Evolutionary conservation across 2,329 filamentous ascomycete genomes (phyloP).

Genomic region (Fusarium sp.): DNA sequence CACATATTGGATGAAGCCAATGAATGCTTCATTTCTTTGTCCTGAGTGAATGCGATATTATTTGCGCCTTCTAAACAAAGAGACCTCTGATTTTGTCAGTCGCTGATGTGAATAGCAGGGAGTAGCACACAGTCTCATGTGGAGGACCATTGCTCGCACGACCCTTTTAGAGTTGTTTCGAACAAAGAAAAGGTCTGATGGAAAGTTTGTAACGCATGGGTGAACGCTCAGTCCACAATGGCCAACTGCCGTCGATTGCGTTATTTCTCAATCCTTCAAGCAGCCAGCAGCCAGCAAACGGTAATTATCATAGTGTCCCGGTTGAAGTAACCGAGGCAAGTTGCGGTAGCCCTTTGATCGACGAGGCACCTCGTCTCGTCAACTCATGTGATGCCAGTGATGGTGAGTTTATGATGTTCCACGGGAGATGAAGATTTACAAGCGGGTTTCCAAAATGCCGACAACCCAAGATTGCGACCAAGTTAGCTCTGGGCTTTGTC

Average conservation of each 20-base stretch:
- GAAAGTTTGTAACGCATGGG: conserved; percentile 1
- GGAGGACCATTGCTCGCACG: background rate
- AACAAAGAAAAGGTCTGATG: conserved; percentile 30
- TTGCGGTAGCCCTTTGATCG: conserved; percentile 5
- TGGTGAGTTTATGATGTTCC: background rate
- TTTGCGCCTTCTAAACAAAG: conserved; percentile 22
- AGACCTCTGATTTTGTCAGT: background rate
- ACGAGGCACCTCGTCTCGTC: conserved; percentile 1
- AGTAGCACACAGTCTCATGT: background rate
- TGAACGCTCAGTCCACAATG: conserved; percentile 3
- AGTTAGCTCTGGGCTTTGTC: conserved; percentile 5
- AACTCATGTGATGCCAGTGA: conserved; percentile 1
- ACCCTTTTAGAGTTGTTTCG: conserved; percentile 22
- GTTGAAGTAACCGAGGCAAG: conserved; percentile 1
- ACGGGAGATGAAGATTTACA: conserved; percentile 37
- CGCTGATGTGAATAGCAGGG: background rate
- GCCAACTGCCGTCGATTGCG: background rate
- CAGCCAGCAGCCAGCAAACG: background rate
- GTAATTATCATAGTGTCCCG: background rate
- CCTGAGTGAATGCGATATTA: background rate
- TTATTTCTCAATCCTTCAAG: background rate
- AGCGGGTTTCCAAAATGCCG: conserved; percentile 10
- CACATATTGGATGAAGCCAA: conserved; percentile 6
- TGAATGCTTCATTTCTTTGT: conserved; percentile 34
- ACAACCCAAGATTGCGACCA: conserved; percentile 11